Percentiles rank a stretch among this genome's conserved stretches.
phyloP scores from a whole-genome alignment of 192 early-diverging fungal species.

The Podila epigama region DNA sequence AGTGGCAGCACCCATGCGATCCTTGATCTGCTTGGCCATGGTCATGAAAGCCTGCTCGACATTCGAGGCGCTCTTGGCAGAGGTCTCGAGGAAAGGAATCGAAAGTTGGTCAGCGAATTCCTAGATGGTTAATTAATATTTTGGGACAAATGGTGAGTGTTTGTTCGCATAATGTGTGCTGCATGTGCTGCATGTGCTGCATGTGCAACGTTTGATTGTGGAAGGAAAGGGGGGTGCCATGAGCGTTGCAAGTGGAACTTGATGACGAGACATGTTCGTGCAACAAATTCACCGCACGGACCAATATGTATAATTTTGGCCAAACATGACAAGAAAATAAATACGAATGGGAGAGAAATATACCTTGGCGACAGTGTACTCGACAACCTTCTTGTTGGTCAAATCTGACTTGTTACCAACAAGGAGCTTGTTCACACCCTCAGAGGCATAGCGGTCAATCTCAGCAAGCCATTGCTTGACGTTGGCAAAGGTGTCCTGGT shows the following conservation, averaged over 20 bases:
- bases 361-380: constrained; percentile 67
- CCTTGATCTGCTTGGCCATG: constrained; percentile 99
- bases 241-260: too few species aligned
- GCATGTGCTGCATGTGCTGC: too few species aligned
- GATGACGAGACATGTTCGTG: background rate
- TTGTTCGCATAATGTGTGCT: too few species aligned
- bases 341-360: too few species aligned
- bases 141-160: too few species aligned
- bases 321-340: too few species aligned
- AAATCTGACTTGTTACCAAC: constrained; percentile 99
- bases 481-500: constrained; percentile 91
- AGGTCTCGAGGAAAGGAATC: constrained; percentile 97
- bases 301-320: too few species aligned
- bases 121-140: too few species aligned
- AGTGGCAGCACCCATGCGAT: constrained; percentile 70
- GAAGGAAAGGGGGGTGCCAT: too few species aligned
- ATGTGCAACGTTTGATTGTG: too few species aligned
- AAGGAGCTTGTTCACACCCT: constrained; percentile 96
- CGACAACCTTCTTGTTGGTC: constrained; percentile 88
- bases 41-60: constrained; percentile 99
- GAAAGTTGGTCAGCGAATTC: constrained; percentile 88
- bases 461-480: constrained; percentile 99
- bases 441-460: constrained; percentile 96
- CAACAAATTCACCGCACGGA: background rate
- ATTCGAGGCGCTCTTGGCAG: constrained; percentile 97